Evolutionary conservation across 805 yeast species (phyloP).

Genomic region (Starmera caribaea): DNA sequence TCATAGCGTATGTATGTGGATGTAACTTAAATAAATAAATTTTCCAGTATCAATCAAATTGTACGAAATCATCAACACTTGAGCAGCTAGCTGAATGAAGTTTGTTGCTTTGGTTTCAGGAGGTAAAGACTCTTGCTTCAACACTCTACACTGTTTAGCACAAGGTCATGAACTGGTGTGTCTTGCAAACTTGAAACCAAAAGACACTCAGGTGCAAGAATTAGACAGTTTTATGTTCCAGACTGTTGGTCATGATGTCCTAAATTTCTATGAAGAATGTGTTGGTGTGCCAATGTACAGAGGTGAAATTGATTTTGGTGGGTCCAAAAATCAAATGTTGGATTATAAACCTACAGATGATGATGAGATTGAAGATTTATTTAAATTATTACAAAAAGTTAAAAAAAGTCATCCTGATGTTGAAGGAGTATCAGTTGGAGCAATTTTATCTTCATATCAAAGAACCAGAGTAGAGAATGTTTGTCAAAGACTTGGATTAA

Average conservation of each 20-base stretch:
- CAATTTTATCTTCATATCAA: slow-evolving; percentile 92
- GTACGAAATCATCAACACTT: neutral
- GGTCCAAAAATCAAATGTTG: slow-evolving; percentile 50
- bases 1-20: too few relatives aligned
- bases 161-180: slow-evolving; percentile 84
- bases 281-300: slow-evolving; percentile 75
- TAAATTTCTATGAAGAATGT: slow-evolving; percentile 57
- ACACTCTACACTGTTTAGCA: slow-evolving; percentile 74
- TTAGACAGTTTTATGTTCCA: slow-evolving; percentile 95
- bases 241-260: slow-evolving; percentile 86
- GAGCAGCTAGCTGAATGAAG: slow-evolving; percentile 48
- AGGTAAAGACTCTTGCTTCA: slow-evolving; percentile 92
- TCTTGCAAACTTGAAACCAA: slow-evolving; percentile 75
- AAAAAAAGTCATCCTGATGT: slow-evolving; percentile 53
- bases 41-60: neutral
- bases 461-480: slow-evolving; percentile 90
- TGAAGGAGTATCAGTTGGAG: slow-evolving; percentile 90
- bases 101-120: slow-evolving; percentile 90
- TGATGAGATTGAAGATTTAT: slow-evolving; percentile 88
- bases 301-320: slow-evolving; percentile 45
- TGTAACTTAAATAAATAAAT: too few relatives aligned
- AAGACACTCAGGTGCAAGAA: slow-evolving; percentile 43
- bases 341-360: slow-evolving; percentile 59
- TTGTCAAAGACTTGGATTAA: slow-evolving; percentile 61
- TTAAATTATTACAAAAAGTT: slow-evolving; percentile 39